Conservation (phyloP, 164 flowering plant species). For the Sedum album region DNA sequence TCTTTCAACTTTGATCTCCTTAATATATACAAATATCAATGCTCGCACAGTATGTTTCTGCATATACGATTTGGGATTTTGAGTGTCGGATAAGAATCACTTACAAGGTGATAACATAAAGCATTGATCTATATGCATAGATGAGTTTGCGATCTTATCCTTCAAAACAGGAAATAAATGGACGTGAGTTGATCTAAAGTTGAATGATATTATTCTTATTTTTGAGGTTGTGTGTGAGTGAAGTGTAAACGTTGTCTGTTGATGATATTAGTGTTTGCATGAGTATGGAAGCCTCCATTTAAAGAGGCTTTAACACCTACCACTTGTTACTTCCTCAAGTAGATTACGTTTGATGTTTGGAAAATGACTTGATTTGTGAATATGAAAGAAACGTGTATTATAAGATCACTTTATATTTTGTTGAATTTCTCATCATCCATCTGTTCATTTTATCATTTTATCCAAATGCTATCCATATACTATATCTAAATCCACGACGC, state of each 20-base stretch:
- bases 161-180: not conserved
- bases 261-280: not conserved
- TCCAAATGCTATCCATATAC: not conserved
- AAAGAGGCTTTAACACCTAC: not conserved
- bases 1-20: too few relatives aligned
- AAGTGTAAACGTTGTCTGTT: not conserved
- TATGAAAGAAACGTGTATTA: not conserved
- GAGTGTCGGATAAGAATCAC: not conserved
- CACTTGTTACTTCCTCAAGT: not conserved
- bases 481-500: not conserved
- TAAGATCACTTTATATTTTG: not conserved
- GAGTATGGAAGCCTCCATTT: not conserved
- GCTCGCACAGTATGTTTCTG: too few relatives aligned
- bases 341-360: slow-evolving; percentile 7
- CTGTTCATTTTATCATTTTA: not conserved
- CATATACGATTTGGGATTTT: too few relatives aligned
- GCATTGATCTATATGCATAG: not conserved
- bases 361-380: not conserved
- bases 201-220: not conserved
- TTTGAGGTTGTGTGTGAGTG: not conserved
- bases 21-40: too few relatives aligned
- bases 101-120: not conserved
- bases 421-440: not conserved
- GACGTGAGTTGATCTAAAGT: not conserved
- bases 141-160: not conserved